Percentiles rank a stretch among this genome's conserved stretches.
Conservation (phyloP, 352 stramenopile species). For the Thraustochytrium striatum region DNA sequence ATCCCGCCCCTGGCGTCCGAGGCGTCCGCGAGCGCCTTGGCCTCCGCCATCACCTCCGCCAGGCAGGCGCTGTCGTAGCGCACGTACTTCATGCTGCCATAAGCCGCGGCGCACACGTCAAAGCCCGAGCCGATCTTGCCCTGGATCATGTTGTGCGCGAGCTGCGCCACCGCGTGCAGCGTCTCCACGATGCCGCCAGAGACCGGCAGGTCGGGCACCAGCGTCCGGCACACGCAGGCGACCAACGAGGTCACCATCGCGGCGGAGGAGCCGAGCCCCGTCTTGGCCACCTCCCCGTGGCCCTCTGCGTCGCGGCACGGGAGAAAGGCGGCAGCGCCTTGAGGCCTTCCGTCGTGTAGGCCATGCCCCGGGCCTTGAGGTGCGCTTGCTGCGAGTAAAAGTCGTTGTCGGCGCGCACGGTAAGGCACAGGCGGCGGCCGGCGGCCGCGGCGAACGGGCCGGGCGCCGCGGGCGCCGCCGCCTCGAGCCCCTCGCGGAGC, state of each 20-base stretch:
- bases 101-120: conserved; percentile 87
- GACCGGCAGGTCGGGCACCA: conserved; percentile 52
- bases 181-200: conserved; percentile 55
- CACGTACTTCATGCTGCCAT: conserved; percentile 87
- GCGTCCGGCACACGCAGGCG: conserved; percentile 75
- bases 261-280: conserved; percentile 88
- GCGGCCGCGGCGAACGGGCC: no score
- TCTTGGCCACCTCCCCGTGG: conserved; percentile 77
- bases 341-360: conserved; percentile 66
- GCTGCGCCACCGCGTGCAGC: conserved; percentile 88
- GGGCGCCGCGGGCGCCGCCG: conserved; percentile 6
- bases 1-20: not conserved
- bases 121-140: conserved; percentile 96
- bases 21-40: conserved; percentile 31
- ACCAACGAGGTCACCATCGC: conserved; percentile 90
- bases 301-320: conserved; percentile 65
- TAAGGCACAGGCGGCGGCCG: conserved; percentile 68
- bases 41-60: conserved; percentile 55
- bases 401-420: conserved; percentile 88
- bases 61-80: conserved; percentile 71
- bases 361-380: conserved; percentile 64
- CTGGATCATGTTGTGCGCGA: conserved; percentile 89
- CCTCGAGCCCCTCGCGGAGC: not conserved
- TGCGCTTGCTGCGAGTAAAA: conserved; percentile 90
- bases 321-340: conserved; percentile 72